A percentile compares a stretch with the other conserved stretches of the same genome.
Conservation (phyloP, 768 basidiomycete genomes). For the Naganishia kalamii region DNA sequence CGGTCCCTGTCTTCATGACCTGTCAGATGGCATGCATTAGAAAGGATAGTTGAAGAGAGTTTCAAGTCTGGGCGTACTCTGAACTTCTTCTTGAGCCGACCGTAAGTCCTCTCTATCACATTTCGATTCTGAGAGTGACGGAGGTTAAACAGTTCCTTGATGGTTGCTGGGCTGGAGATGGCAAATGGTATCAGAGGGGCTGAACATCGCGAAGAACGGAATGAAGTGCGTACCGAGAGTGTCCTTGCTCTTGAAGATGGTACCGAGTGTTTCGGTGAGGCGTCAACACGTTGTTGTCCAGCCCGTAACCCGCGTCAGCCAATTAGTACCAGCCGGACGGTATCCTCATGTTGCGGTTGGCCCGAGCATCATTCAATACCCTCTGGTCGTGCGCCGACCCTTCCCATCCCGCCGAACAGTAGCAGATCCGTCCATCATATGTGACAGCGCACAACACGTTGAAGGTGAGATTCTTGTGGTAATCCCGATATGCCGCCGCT, state of each 20-base stretch:
- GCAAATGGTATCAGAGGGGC: background rate
- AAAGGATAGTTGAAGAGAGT: too few relatives aligned
- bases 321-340: slow-evolving; percentile 35
- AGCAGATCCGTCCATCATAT: background rate
- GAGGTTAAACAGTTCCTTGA: slow-evolving; percentile 38
- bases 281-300: slow-evolving; percentile 33
- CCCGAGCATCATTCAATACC: background rate
- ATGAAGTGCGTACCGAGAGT: background rate
- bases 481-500: background rate
- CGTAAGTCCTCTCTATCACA: slow-evolving; percentile 36
- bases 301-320: slow-evolving; percentile 46
- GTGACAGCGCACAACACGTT: background rate
- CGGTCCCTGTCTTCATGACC: too few relatives aligned
- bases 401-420: background rate
- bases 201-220: background rate
- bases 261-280: slow-evolving; percentile 44
- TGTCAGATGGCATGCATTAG: too few relatives aligned
- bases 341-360: background rate
- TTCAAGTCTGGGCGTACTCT: background rate
- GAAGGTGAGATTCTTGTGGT: background rate
- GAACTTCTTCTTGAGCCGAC: slow-evolving; percentile 29
- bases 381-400: background rate
- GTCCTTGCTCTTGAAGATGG: slow-evolving; percentile 47
- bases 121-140: slow-evolving; percentile 33
- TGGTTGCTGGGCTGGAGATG: slow-evolving; percentile 27